Conservation (phyloP, 352 stramenopile species). For the Phytophthora fragariaefolia region DNA sequence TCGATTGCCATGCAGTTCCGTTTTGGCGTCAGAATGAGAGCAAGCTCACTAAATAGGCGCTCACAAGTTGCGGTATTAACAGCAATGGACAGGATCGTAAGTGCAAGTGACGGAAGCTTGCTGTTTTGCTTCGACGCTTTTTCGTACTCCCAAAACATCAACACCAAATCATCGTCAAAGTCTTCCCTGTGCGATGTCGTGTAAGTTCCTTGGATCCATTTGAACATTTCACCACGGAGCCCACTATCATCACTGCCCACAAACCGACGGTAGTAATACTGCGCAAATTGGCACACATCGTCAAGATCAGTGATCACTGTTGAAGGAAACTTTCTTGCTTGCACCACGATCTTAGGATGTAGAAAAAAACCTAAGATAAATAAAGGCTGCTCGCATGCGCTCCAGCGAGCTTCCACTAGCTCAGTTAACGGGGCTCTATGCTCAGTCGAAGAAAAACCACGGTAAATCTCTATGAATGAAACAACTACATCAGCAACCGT, state of each 20-base stretch:
- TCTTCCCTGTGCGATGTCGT: neutral
- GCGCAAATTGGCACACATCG: neutral
- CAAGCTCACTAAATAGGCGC: neutral
- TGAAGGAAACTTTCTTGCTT: neutral
- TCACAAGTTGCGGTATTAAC: neutral
- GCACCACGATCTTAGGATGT: slow-evolving; percentile 2
- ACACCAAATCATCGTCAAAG: neutral
- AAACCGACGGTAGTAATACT: neutral
- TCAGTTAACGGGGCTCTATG: neutral
- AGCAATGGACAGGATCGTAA: neutral
- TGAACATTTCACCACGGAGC: neutral
- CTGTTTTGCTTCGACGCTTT: neutral
- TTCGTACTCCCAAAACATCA: neutral
- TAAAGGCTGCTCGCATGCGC: slow-evolving; percentile 10
- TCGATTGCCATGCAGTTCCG: neutral
- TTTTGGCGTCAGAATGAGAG: neutral
- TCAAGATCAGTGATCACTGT: neutral
- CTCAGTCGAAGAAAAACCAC: slow-evolving; percentile 3
- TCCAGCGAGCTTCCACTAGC: slow-evolving; percentile 9
- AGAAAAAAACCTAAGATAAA: slow-evolving; percentile 14
- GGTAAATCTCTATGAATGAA: slow-evolving; percentile 5
- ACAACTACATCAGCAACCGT: slow-evolving; percentile 11
- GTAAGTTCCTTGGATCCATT: neutral
- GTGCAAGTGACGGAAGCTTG: neutral
- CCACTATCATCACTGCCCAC: neutral